phyloP scores from a whole-genome alignment of 1,284 basidiomycete genomes.

The Ceratobasidium papillatum region DNA sequence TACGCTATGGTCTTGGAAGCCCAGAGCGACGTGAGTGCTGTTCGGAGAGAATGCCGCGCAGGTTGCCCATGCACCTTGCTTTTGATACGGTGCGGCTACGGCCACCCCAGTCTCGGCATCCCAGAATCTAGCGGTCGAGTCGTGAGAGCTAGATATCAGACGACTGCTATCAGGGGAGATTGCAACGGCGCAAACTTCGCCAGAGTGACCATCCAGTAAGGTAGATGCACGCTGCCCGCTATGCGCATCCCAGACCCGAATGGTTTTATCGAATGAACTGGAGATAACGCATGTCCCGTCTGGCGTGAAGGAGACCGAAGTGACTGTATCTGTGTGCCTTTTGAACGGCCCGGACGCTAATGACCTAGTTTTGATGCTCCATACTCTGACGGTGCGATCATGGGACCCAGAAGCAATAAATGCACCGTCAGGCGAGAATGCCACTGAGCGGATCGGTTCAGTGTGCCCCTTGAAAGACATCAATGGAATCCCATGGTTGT shows the following conservation, averaged over 20 bases:
- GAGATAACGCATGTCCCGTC: slow-evolving; percentile 34
- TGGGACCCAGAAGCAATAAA: slow-evolving; percentile 5
- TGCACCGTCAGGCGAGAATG: slow-evolving; percentile 29
- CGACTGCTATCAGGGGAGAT: slow-evolving; percentile 34
- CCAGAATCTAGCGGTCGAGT: slow-evolving; percentile 21
- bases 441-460: neutral
- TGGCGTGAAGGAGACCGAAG: slow-evolving; percentile 32
- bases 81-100: neutral
- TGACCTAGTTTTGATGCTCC: neutral
- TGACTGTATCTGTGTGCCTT: slow-evolving; percentile 19
- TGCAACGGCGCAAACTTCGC: neutral
- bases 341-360: neutral
- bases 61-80: neutral
- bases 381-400: neutral
- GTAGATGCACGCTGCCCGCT: neutral
- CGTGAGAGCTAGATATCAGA: slow-evolving; percentile 19
- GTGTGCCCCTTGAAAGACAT: neutral
- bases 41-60: neutral
- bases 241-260: slow-evolving; percentile 35
- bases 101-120: neutral
- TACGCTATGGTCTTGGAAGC: neutral
- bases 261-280: slow-evolving; percentile 31
- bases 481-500: neutral
- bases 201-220: slow-evolving; percentile 9
- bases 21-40: neutral